Evolutionary conservation across 2,329 filamentous ascomycete species (phyloP), one percentile per base, ranked within the genome.

Genomic region (Aspergillus tubingensis): DNA sequence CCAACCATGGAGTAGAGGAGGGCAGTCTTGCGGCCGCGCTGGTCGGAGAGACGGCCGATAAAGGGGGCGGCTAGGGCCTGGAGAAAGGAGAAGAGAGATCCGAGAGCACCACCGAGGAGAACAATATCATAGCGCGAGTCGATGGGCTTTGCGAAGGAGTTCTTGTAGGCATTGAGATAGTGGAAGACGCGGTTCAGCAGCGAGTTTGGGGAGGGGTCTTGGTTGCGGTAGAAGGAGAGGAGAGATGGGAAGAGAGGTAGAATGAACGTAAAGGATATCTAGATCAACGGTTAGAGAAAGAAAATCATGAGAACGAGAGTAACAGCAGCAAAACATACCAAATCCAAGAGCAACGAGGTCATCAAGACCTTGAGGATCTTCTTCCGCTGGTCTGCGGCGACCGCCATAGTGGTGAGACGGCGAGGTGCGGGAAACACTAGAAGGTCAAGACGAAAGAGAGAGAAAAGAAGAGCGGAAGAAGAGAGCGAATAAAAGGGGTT

Each of bases 181-280:
- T 84, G 82, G 64, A 99, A 85, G 59, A 98, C 87, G 62, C 85
- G 86, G 64, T 92, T 88, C 23, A 99, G 87, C 32, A 96, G 79
- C 1, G 91, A 92, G 60, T 80, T 77, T 3, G 84, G 80, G 38
- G 80, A 73, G 65, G 79, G 77, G 58, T 97, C 93, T 77, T 88
- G 87, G 73, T 91, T 88, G 78, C 92, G 91, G 81, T 98, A 99
- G 85, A 97, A 98, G 70, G 96, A 90, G 77, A 98, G 89, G 48
- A 99, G 89, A 60, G 92, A 93, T 7, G 93, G 95, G 75, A 98
- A 99, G 38, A 99, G 86, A 0, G 95, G 95, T 8, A 99, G 88
- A 74, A 98, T 98, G 75, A 99, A 97, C 30, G 95, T 99, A 77
- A 99, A 99, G 58, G 94, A 97, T 71, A 98, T 91, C 94, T 97